Conservation (phyloP, 306 rosid species). For the Lithocarpus polystachyus region DNA sequence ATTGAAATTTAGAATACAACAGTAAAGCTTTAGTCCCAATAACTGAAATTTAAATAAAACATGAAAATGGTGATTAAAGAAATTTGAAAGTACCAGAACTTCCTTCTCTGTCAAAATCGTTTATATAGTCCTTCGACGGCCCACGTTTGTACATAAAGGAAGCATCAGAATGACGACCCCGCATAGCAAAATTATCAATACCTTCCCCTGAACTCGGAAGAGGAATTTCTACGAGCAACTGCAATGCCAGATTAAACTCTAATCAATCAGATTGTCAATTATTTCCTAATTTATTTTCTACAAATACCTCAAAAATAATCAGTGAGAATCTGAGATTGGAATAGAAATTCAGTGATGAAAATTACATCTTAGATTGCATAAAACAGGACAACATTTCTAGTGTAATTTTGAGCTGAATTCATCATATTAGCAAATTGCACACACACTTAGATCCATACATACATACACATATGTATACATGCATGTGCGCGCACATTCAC, state of each 20-base stretch:
- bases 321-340: background rate
- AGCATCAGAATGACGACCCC: slow-evolving; percentile 51
- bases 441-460: background rate
- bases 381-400: background rate
- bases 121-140: slow-evolving; percentile 39
- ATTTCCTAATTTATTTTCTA: background rate
- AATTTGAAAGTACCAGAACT: slow-evolving; percentile 37
- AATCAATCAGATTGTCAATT: background rate
- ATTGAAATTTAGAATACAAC: background rate
- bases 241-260: slow-evolving; percentile 16
- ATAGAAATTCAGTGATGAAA: background rate
- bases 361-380: slow-evolving; percentile 27
- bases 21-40: too few relatives aligned
- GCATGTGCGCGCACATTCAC: background rate
- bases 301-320: background rate
- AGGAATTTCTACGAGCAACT: slow-evolving; percentile 15
- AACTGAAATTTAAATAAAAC: background rate
- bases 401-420: background rate
- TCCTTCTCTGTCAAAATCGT: slow-evolving; percentile 45
- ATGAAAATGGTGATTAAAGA: background rate
- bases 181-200: slow-evolving; percentile 44
- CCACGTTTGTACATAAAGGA: slow-evolving; percentile 43
- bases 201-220: slow-evolving; percentile 30
- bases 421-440: background rate
- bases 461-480: background rate